phyloP scores from a whole-genome alignment of 2,329 filamentous ascomycete species.

The Sporothrix brunneoviolacea region DNA sequence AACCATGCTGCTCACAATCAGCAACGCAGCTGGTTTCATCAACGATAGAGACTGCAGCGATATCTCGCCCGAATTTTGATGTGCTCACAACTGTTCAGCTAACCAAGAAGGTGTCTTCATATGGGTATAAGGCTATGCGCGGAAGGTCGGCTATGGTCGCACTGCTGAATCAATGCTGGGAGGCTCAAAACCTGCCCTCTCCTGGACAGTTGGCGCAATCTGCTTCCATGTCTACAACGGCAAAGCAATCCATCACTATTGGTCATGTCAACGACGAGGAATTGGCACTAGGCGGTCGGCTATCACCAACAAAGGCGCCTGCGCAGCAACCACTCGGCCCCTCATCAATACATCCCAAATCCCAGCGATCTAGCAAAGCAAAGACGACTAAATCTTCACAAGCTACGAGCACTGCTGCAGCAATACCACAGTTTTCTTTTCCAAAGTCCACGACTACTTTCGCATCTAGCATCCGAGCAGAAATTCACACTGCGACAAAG shows the following conservation, averaged over 20 bases:
- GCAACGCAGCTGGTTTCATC: too few species aligned
- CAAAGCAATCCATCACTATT: too few species aligned
- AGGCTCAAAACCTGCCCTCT: neutral
- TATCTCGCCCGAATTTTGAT: conserved; percentile 48
- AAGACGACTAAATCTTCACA: too few species aligned
- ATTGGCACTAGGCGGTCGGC: too few species aligned
- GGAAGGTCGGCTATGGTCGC: conserved; percentile 62
- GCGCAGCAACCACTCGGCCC: too few species aligned
- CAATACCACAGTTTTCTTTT: neutral
- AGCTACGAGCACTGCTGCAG: neutral
- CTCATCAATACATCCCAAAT: too few species aligned
- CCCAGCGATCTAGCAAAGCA: too few species aligned
- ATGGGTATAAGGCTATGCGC: conserved; percentile 68
- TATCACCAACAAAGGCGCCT: too few species aligned
- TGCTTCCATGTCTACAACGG: neutral
- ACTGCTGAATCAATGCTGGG: conserved; percentile 64
- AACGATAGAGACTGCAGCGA: too few species aligned
- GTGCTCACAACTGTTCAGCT: conserved; percentile 57
- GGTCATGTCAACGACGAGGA: too few species aligned
- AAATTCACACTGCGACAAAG: neutral
- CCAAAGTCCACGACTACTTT: neutral
- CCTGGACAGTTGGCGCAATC: neutral
- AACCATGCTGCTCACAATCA: too few species aligned
- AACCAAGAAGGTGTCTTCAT: conserved; percentile 53
- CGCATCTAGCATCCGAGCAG: neutral